phyloP scores from a whole-genome alignment of 495 filamentous ascomycete genomes.

The Xylaria cubensis region DNA sequence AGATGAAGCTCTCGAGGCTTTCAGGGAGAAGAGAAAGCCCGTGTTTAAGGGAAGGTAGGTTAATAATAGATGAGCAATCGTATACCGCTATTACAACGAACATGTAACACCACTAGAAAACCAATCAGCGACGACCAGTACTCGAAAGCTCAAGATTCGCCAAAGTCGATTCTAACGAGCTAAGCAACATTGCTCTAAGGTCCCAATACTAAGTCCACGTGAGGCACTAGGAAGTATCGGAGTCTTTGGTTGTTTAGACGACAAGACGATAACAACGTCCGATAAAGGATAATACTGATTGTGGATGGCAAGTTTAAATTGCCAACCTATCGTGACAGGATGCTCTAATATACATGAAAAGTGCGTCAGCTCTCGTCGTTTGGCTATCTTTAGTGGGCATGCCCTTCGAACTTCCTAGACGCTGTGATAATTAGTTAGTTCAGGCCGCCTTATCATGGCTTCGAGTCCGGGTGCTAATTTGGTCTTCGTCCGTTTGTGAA shows the following conservation, averaged over 20 bases:
- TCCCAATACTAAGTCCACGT: neutral
- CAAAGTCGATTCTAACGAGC: neutral
- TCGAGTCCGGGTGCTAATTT: conserved; percentile 23
- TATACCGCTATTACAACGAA: neutral
- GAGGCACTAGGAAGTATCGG: neutral
- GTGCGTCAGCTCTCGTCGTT: neutral
- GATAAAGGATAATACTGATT: neutral
- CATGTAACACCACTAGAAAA: neutral
- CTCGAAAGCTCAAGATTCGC: neutral
- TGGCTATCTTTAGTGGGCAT: neutral
- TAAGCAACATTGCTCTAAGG: neutral
- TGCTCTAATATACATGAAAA: neutral
- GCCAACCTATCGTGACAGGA: neutral
- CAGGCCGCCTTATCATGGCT: conserved; percentile 14
- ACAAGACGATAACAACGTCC: neutral
- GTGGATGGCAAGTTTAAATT: neutral
- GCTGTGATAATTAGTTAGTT: neutral
- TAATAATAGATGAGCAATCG: neutral
- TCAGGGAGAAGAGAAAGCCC: conserved; percentile 89
- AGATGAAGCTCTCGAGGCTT: conserved; percentile 83
- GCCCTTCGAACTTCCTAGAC: neutral
- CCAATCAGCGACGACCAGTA: neutral
- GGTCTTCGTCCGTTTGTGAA: conserved; percentile 28
- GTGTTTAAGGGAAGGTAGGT: conserved; percentile 71
- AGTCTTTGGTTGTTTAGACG: neutral